Base-by-base conservation (phyloP, 1,284 basidiomycete genomes). In the Calocybe gambosa region DNA sequence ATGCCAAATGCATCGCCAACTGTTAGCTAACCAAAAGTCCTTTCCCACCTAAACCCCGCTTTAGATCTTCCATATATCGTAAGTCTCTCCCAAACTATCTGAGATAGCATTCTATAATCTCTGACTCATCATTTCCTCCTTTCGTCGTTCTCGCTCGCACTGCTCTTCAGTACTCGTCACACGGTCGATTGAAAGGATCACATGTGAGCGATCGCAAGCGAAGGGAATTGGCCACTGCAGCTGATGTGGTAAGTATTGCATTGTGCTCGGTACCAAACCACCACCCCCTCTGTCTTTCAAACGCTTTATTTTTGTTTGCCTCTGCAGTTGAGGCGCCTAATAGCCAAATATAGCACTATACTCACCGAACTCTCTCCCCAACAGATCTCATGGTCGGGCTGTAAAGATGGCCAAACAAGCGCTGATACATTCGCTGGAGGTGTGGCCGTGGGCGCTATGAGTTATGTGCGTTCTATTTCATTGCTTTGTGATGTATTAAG, bases 401-500 rank as follows among this genome's bases (percentile, higher is more conserved):
- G 89, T 62, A 79, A 83, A 57, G 89, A 93, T 59, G 78, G 76
- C 34, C 83, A 91, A 63, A 90, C 82, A 1, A 85, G 76, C 52
- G 73, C 74, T 0, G 78, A 80, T 53, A 78, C 77, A 1, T 71
- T 74, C 40, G 59, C 66, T 8, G 67, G 66, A 21, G 75, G 74
- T 10, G 63, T 70, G 4, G 73, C 78, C 0, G 75, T 80, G 8
- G 89, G 89, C 2, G 87, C 86, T 3, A 89, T 89, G 83, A 80
- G 78, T 57, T 69, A 78, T 61, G 80, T 80, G 56, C 50, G 72
- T 15, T 33, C 23, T 18, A 13, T 15, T 12, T 25, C 18, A n/a
- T 1, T 28, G 18, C 34, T 28, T 31, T 10, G 3, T 3, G 8
- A 12, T 31, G 6, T 31, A n/a, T n/a, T n/a, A n/a, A n/a, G n/a